Percentiles rank a stretch among this genome's conserved stretches.
phyloP scores from a whole-genome alignment of 23 red algal species.

The Gracilaria caudata region DNA sequence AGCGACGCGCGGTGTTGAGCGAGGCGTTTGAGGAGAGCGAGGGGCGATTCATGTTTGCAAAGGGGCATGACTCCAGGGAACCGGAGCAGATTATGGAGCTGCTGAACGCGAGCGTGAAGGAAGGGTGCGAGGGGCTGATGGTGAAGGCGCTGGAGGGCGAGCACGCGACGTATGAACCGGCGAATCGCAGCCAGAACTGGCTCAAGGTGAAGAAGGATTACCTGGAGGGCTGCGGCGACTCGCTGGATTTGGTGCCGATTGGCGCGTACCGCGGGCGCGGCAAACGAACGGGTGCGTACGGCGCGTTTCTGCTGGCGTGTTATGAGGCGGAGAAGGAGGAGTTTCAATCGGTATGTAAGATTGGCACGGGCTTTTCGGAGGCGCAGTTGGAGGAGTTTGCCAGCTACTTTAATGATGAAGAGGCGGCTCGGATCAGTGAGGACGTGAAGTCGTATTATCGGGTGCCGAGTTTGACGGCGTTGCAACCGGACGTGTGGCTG shows the following conservation, averaged over 20 bases:
- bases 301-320: constrained; percentile 94
- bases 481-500: constrained; percentile 91
- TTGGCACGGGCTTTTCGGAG: constrained; percentile 98
- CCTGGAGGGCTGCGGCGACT: constrained; percentile 83
- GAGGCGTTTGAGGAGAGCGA: constrained; percentile 64
- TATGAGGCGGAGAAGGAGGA: constrained; percentile 91
- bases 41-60: constrained; percentile 89
- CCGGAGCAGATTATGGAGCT: constrained; percentile 77
- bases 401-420: constrained; percentile 64
- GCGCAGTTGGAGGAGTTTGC: constrained; percentile 79
- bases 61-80: constrained; percentile 68
- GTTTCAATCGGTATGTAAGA: constrained; percentile 87
- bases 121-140: constrained; percentile 98
- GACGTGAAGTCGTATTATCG: constrained; percentile 71
- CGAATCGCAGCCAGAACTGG: constrained; percentile 97
- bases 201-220: constrained; percentile 99
- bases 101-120: constrained; percentile 85
- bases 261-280: constrained; percentile 91
- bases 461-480: constrained; percentile 7
- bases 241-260: constrained; percentile 96
- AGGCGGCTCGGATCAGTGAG: neutral
- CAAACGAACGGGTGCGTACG: constrained; percentile 90
- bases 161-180: constrained; percentile 91
- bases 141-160: constrained; percentile 91
- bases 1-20: constrained; percentile 47